A percentile compares a stretch with the other conserved stretches of the same genome.
Evolutionary conservation across 2,329 filamentous ascomycete genomes (phyloP).

Genomic region (Talaromyces sp.): DNA sequence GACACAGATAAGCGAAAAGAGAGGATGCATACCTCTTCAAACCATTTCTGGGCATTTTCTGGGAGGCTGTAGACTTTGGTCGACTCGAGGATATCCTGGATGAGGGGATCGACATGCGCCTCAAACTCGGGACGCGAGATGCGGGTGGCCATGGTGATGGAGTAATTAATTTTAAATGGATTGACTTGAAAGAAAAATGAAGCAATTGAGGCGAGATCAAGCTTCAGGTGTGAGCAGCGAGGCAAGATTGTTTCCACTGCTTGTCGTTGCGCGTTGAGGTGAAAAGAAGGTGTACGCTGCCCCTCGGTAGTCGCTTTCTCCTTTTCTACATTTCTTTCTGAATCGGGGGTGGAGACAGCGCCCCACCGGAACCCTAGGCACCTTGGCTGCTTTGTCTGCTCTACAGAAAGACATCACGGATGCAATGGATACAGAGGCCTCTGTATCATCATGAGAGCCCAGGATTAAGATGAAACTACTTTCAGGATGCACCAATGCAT

Average conservation of each 20-base stretch:
- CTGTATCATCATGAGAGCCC: too few relatives aligned
- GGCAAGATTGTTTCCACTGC: background rate
- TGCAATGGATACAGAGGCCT: too few relatives aligned
- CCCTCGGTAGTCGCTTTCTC: background rate
- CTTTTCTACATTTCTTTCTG: background rate
- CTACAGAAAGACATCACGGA: too few relatives aligned
- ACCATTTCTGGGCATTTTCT: constrained; percentile 75
- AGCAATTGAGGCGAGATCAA: background rate
- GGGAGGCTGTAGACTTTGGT: constrained; percentile 79
- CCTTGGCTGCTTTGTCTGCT: too few relatives aligned
- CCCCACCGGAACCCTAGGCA: background rate
- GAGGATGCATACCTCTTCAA: constrained; percentile 59
- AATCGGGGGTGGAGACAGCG: background rate
- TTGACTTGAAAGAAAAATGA: background rate
- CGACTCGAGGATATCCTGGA: constrained; percentile 73
- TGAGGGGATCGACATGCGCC: constrained; percentile 77
- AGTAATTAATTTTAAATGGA: background rate
- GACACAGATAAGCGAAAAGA: constrained; percentile 1
- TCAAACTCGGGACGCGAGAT: constrained; percentile 73
- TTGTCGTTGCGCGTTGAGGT: background rate
- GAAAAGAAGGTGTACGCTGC: background rate
- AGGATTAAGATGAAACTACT: too few relatives aligned
- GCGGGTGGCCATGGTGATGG: constrained; percentile 59
- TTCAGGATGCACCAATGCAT: too few relatives aligned
- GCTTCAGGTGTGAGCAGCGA: background rate